Conservation (phyloP, 768 basidiomycete species). For the Boletus rubroflammeus region DNA sequence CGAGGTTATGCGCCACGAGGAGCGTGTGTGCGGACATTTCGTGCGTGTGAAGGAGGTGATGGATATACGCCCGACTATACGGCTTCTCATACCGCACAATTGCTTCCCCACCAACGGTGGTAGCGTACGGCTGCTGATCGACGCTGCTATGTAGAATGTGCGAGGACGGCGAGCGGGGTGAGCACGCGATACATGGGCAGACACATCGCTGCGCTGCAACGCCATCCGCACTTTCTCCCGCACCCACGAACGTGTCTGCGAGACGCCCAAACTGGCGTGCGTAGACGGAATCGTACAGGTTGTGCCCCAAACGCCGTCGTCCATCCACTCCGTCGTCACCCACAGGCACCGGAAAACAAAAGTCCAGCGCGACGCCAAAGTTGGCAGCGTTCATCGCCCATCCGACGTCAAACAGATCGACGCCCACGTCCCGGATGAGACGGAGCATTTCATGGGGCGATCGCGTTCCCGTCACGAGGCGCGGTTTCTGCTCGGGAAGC, state of each 20-base stretch:
- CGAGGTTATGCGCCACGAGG: slow-evolving; percentile 71
- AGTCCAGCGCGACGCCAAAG: slow-evolving; percentile 74
- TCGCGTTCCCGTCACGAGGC: slow-evolving; percentile 51
- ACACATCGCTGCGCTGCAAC: background rate
- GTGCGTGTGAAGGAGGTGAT: slow-evolving; percentile 84
- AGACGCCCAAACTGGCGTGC: slow-evolving; percentile 58
- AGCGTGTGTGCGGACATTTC: slow-evolving; percentile 86
- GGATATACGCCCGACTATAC: slow-evolving; percentile 61
- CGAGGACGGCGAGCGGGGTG: slow-evolving; percentile 37
- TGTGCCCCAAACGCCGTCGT: slow-evolving; percentile 53
- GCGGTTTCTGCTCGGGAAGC: slow-evolving; percentile 55
- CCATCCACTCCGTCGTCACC: background rate
- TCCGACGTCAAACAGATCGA: slow-evolving; percentile 72
- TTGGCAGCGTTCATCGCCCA: slow-evolving; percentile 71
- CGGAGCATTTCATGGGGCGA: slow-evolving; percentile 76
- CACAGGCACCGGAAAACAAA: slow-evolving; percentile 55
- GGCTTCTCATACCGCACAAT: slow-evolving; percentile 27
- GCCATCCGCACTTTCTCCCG: background rate
- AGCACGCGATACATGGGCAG: slow-evolving; percentile 58
- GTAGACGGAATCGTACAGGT: slow-evolving; percentile 61
- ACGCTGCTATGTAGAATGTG: slow-evolving; percentile 44
- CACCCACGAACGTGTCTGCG: slow-evolving; percentile 35
- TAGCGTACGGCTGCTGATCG: slow-evolving; percentile 32
- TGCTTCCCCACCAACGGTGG: background rate
- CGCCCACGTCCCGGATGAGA: slow-evolving; percentile 59